Conservation (phyloP, 768 basidiomycete species). For the Fomitopsis serialis region DNA sequence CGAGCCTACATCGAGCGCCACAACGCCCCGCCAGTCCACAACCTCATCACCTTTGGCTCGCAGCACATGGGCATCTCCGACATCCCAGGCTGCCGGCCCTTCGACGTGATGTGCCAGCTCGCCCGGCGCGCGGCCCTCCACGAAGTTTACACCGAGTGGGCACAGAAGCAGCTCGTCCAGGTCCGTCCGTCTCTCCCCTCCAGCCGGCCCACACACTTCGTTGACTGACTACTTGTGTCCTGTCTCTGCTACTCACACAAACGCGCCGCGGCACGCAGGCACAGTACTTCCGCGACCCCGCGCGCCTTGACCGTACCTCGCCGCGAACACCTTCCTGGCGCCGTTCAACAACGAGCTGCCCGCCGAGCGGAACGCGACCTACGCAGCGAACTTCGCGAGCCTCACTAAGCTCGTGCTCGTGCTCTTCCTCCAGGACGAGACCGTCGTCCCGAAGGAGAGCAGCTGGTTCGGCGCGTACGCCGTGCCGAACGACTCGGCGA, state of each 20-base stretch:
- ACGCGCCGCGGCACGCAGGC: conserved; percentile 48
- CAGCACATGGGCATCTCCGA: conserved; percentile 87
- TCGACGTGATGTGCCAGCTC: conserved; percentile 65
- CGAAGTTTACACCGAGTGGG: conserved; percentile 68
- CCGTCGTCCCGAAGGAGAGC: conserved; percentile 80
- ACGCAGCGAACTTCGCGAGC: conserved; percentile 52
- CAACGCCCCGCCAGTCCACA: conserved; percentile 69
- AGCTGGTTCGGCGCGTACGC: conserved; percentile 81
- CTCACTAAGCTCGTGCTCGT: conserved; percentile 69
- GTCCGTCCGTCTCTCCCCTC: conserved; percentile 29
- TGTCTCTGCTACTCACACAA: neutral
- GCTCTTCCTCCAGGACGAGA: conserved; percentile 67
- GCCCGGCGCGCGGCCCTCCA: conserved; percentile 52
- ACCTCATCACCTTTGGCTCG: conserved; percentile 83
- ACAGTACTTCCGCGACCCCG: conserved; percentile 81
- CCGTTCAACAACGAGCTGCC: conserved; percentile 76
- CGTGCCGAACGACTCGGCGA: conserved; percentile 23
- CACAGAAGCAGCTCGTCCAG: conserved; percentile 70
- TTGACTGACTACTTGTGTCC: neutral
- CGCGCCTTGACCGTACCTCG: conserved; percentile 53
- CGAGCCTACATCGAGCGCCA: conserved; percentile 78
- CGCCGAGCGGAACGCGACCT: conserved; percentile 50
- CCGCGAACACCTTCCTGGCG: conserved; percentile 60
- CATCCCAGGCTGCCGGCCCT: conserved; percentile 56
- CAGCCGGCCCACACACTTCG: too few relatives aligned